Base-by-base conservation (phyloP, 225 moss, liverwort and hornwort genomes). In the Polytrichum commune region DNA sequence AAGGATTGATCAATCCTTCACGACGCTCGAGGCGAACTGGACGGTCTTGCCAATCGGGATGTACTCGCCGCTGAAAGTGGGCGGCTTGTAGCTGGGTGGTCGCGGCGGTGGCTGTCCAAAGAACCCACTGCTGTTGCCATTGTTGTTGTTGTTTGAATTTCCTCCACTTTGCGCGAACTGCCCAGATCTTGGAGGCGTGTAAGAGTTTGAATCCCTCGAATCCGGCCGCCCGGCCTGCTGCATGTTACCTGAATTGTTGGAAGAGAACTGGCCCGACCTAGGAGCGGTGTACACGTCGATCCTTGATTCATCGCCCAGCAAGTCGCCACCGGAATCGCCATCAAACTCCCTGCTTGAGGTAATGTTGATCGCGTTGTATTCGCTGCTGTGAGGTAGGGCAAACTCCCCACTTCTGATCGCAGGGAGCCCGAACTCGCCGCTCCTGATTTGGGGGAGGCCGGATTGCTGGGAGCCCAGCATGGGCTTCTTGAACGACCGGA, bases 401-500 rank as follows among this genome's bases (percentile, higher is more conserved):
- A 55, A 58, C 57, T 66, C 23, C 18, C 33, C 25, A 25, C 65
- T 66, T 20, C 19, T 25, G 24, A 19, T 35, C 0, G 2, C 56
- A 20, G 62, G 53, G 53, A 82, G 82, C 62, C 80, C 78, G 2
- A 58, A 80, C 58, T 78, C 77, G 58, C 27, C 72, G 30, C 72
- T 84, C 5, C 0, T 27, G 60, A 35, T 67, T 7, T 64, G 74
- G 19, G 56, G 7, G 27, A 79, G 90, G 66, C 79, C 80, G 55
- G 82, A 90, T 7, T 87, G 74, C 38, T 76, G 81, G 63, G 82
- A 77, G 16, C 83, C 88, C n/a, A 90, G 77, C 5, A 72, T 79
- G 55, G 88, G 81, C 29, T 90, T 84, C 53, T 86, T 87, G 73
- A 92, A 95, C 20, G 80, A 69, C 20, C 29, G 73, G 10, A 85